phyloP scores from a whole-genome alignment of 1,284 basidiomycete species.

The Heterobasidion irregulare region DNA sequence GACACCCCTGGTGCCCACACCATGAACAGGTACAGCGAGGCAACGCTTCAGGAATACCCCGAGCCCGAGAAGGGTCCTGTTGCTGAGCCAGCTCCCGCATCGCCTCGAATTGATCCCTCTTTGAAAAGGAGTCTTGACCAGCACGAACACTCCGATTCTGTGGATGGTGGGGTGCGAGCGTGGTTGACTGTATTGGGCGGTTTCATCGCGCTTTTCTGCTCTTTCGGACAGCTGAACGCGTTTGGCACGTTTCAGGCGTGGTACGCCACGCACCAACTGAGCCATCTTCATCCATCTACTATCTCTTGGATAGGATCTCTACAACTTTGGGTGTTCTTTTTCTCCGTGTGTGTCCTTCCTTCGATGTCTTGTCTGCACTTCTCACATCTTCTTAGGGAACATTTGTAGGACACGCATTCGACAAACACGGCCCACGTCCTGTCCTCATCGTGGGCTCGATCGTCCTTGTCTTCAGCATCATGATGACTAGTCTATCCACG shows the following conservation, averaged over 20 bases:
- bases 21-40: not conserved
- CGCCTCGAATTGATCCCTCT: not conserved
- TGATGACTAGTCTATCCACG: conserved; percentile 28
- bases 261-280: conserved; percentile 32
- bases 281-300: conserved; percentile 20
- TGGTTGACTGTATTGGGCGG: conserved; percentile 28
- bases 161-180: conserved; percentile 23
- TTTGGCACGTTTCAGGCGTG: conserved; percentile 35
- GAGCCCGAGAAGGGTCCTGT: not conserved
- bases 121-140: not conserved
- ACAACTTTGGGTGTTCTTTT: conserved; percentile 28
- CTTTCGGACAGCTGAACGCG: conserved; percentile 28
- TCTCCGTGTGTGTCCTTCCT: conserved; percentile 22
- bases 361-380: not conserved
- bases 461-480: conserved; percentile 24
- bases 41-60: not conserved
- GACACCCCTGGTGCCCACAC: not conserved
- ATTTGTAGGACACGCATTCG: conserved; percentile 19
- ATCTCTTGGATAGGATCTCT: conserved; percentile 42
- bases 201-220: conserved; percentile 27
- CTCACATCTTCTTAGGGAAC: conserved; percentile 15
- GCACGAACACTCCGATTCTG: not conserved
- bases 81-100: not conserved
- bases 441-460: conserved; percentile 23
- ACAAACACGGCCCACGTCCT: conserved; percentile 23